Percentiles rank a stretch among this genome's conserved stretches.
Conservation (phyloP, 2,329 filamentous ascomycete genomes). For the Apiospora hydei region DNA sequence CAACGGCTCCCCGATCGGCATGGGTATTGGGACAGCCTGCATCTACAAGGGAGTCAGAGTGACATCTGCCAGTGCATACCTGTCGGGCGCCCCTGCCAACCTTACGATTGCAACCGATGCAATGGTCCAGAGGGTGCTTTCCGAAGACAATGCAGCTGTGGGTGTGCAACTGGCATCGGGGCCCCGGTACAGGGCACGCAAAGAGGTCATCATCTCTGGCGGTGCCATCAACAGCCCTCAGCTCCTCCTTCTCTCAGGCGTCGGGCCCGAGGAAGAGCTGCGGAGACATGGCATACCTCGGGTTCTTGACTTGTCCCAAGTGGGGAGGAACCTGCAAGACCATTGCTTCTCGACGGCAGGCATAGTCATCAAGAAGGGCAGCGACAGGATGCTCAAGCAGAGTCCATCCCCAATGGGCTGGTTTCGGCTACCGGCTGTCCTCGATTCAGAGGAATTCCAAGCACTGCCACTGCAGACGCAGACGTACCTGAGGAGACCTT, state of each 20-base stretch:
- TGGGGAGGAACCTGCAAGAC: conserved; percentile 39
- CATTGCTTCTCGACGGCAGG: conserved; percentile 32
- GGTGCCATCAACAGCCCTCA: conserved; percentile 39
- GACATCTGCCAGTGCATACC: conserved; percentile 49
- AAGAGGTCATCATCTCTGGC: conserved; percentile 39
- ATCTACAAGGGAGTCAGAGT: conserved; percentile 46
- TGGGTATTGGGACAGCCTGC: conserved; percentile 35
- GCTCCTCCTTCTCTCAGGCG: conserved; percentile 41
- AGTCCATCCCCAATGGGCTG: conserved; percentile 42
- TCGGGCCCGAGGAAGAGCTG: conserved; percentile 36
- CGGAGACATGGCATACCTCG: conserved; percentile 33
- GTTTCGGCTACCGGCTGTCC: conserved; percentile 42
- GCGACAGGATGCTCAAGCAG: conserved; percentile 25
- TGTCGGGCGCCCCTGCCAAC: conserved; percentile 27
- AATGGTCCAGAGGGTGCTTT: conserved; percentile 29
- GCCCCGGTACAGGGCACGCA: conserved; percentile 26
- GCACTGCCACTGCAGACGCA: conserved; percentile 28
- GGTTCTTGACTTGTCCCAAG: conserved; percentile 36
- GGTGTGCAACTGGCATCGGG: conserved; percentile 29
- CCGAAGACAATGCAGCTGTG: conserved; percentile 33
- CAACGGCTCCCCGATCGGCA: conserved; percentile 32
- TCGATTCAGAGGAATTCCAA: conserved; percentile 30
- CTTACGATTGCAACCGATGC: conserved; percentile 27
- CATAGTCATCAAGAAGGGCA: conserved; percentile 36
- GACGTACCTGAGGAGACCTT: conserved; percentile 25